Evolutionary conservation across 257 asterid species (phyloP), one percentile per base, ranked within the genome.

Genomic region (Lantana camara): DNA sequence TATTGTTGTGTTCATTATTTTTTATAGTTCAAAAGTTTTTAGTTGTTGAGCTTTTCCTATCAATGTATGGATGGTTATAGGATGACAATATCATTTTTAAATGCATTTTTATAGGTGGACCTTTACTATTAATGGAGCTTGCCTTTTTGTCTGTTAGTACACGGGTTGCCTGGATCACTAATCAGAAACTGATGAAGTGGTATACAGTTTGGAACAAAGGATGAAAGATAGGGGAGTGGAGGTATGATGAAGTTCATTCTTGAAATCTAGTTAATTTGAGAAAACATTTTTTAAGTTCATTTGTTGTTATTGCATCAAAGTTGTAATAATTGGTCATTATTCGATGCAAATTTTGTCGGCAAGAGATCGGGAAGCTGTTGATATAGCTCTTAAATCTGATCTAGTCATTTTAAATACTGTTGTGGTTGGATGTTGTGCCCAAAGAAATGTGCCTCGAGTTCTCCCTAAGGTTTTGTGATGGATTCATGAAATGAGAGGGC

Each of bases 401-500:
- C 69, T 93, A 73, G 89, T 90, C 63, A 60, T 90, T 74, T 73
- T 93, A 57, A 93, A 93, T 73, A 93, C 98, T 55, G 98, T 97
- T 0, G 80, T 93, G 98, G 97, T 72, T 93, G 74, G 98, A 90
- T 78, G 76, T 86, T 67, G 97, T 90, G 83, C 86, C 87, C 48
- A 86, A 87, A 67, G 97, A 63, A 75, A 79, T 68, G 85, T 85
- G 71, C 75, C 83, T 45, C 87, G 72, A 60, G 94, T 93, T 21
- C 94, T 89, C 74, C 95, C 97, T 66, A 93, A 93, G 91, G 86
- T 93, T 73, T 90, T 93, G 80, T 93, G 98, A 97, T 93, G 98
- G 97, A 93, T 93, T 73, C 98, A 93, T 83, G 98, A 93, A 82
- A 93, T 93, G 98, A 82, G 98, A 59, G 98, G 97, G 78, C 97